A percentile compares a stretch with the other conserved stretches of the same genome.
phyloP scores from a whole-genome alignment of 2,329 filamentous ascomycete genomes.

The Cercospora janseana region DNA sequence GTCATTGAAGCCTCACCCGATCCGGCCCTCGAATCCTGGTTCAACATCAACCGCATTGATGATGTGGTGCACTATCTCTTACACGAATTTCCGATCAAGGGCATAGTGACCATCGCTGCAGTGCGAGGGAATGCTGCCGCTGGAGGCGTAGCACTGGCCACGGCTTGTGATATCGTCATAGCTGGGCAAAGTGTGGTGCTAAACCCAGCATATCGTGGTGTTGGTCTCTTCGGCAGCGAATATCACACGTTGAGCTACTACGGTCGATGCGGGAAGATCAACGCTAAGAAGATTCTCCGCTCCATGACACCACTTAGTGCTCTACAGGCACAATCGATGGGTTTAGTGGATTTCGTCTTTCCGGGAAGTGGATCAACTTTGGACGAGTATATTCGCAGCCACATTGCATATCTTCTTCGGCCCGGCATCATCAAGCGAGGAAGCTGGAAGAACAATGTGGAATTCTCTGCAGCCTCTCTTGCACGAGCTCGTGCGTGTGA shows the following conservation, averaged over 20 bases:
- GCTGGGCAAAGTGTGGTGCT: conserved; percentile 42
- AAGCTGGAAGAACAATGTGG: conserved; percentile 40
- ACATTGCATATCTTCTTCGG: conserved; percentile 38
- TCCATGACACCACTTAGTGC: conserved; percentile 44
- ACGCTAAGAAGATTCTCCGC: conserved; percentile 37
- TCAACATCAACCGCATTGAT: conserved; percentile 48
- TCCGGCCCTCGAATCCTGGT: conserved; percentile 44
- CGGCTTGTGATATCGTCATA: conserved; percentile 41
- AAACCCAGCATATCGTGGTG: conserved; percentile 45
- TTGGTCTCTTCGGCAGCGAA: conserved; percentile 42
- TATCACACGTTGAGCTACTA: conserved; percentile 45
- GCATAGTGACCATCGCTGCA: conserved; percentile 43
- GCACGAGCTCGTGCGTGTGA: conserved; percentile 40
- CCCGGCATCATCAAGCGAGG: conserved; percentile 26
- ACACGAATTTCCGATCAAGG: conserved; percentile 39
- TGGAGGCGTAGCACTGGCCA: conserved; percentile 46
- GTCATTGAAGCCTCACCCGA: conserved; percentile 44
- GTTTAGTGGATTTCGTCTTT: conserved; percentile 44
- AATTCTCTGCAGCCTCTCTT: conserved; percentile 37
- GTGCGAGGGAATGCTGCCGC: conserved; percentile 46
- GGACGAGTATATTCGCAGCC: conserved; percentile 40
- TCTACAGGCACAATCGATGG: conserved; percentile 40
- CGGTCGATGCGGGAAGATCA: conserved; percentile 40
- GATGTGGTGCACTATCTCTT: conserved; percentile 44
- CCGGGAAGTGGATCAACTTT: conserved; percentile 37